Evolutionary conservation across 164 flowering plant genomes (phyloP), one percentile per base, ranked within the genome.

Genomic region (Warburgia ugandensis): DNA sequence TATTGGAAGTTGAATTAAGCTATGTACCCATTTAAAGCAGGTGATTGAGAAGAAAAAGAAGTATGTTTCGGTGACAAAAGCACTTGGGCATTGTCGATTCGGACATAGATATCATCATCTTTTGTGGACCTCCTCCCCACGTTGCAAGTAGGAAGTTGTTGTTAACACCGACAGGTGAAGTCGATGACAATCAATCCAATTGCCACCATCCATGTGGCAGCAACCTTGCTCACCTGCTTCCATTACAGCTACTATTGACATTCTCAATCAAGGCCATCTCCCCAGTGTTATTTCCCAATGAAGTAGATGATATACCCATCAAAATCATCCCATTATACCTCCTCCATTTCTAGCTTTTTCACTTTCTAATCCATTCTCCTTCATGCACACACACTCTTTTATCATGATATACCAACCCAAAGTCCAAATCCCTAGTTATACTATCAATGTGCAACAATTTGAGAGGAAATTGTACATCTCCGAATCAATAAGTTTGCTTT

Each of bases 171-270:
- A n/a, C n/a, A n/a, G 17, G 46, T 36, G 48, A 21, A 41, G 48
- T 28, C 48, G 13, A 14, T 33, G 37, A 44, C 50, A 40, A 49
- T 36, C 56, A 48, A 31, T 41, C 31, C 31, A 42, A 49, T 43
- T 19, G 32, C 49, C 60, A 46, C 48, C 60, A 28, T 47, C 52
- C 53, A 56, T 48, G 60, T 57, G 54, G 29, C 47, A 38, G 16
- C 41, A 41, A 23, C 30, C 29, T 33, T 14, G 17, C 33, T 46
- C 22, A 32, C 48, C 48, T 40, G 32, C 26, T 6, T 2, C 48
- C 55, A 58, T 58, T 25, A 58, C 30, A 12, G 7, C 32, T 22
- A 31, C 23, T 43, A 20, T 33, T 43, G 33, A 30, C 36, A 16
- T 32, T 41, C 32, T 42, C 16, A 29, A 58, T 50, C 32, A 40